These are phyloP conservation scores for Penicillium sp. DNA, from an alignment of 2,329 filamentous ascomycete genomes.

Conservation along the genomic window DNA sequence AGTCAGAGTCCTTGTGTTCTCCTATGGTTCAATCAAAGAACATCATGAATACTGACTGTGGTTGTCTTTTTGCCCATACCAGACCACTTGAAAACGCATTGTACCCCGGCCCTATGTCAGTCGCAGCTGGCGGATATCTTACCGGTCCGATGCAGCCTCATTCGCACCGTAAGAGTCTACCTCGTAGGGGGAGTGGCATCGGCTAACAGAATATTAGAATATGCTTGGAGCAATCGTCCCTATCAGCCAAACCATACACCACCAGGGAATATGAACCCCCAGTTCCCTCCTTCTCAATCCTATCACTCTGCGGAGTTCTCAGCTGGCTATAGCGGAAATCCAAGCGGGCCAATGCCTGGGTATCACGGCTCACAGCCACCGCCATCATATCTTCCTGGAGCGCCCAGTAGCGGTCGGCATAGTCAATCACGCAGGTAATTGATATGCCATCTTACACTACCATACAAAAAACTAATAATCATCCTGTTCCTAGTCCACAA, in stretches of 20 bases:
- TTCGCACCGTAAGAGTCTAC: slow-evolving; percentile 23
- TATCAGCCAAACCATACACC: slow-evolving; percentile 29
- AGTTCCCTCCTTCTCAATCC: slow-evolving; percentile 26
- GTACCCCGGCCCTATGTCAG: slow-evolving; percentile 20
- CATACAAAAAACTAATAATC: not conserved
- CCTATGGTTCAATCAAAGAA: not conserved
- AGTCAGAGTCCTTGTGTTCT: not conserved
- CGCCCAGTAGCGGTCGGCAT: slow-evolving; percentile 12
- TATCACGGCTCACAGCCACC: slow-evolving; percentile 14
- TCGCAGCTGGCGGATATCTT: slow-evolving; percentile 22
- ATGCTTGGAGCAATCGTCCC: slow-evolving; percentile 31
- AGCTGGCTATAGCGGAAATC: slow-evolving; percentile 26
- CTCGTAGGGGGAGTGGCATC: not conserved
- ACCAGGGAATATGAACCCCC: slow-evolving; percentile 27
- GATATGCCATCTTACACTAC: not conserved
- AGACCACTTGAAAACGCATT: slow-evolving; percentile 18
- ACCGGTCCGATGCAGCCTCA: slow-evolving; percentile 32
- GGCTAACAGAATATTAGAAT: slow-evolving; percentile 26
- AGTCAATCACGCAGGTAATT: slow-evolving; percentile 17
- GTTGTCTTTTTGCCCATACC: not conserved
- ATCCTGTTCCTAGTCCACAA: slow-evolving; percentile 9
- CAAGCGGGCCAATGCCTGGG: slow-evolving; percentile 15
- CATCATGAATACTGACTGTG: not conserved
- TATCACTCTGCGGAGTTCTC: slow-evolving; percentile 25
- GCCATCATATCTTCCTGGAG: slow-evolving; percentile 12